Evolutionary conservation across 2,329 filamentous ascomycete genomes (phyloP), one percentile per base, ranked within the genome.

Genomic region (Colletotrichum plurivorum): DNA sequence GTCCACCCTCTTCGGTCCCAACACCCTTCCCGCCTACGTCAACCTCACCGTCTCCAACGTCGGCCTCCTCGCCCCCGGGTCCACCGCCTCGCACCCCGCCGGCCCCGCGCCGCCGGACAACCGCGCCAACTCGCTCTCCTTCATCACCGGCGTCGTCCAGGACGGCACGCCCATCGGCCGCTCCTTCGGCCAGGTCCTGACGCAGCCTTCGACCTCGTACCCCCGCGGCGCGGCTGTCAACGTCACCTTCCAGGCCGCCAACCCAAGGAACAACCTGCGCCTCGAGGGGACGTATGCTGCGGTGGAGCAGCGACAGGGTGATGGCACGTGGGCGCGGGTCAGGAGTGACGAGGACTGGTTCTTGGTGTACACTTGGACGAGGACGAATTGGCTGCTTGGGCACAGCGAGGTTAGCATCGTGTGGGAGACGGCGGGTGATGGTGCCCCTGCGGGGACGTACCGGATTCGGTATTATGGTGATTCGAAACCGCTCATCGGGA

Each of bases 391-490:
- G 3, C 63, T 94, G 1, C 78, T 94, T 22, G 94, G 92, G 0
- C 90, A 91, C 41, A 97, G 94, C 75, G 89, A 95, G 77, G 95
- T 94, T 1, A 90, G 85, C 9, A 85, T 97, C 61, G 87, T 87
- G 56, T 98, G 95, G 95, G 92, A 95, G 80, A 91, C 92, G 41
- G 90, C 63, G 5, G 65, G 69, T 2, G 52, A 69, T 9, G 70
- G 66, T 1, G 86, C 85, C 20, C 83, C 85, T 68, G 80, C 79
- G 1, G 95, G 95, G 0, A 89, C 87, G 55, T 98, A 97, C 80
- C 84, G 94, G 25, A 80, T 97, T 53, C 89, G 85, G 81, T 98
- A 98, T 77, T 95, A 91, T 80, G 95, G 95, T 0, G 94, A 98
- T 80, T 84, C 89, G 3, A 98, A 95, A 87, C 84, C 84, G 6